Evolutionary conservation across 2,329 filamentous ascomycete genomes (phyloP).

Genomic region (Aspergillus clavatus): DNA sequence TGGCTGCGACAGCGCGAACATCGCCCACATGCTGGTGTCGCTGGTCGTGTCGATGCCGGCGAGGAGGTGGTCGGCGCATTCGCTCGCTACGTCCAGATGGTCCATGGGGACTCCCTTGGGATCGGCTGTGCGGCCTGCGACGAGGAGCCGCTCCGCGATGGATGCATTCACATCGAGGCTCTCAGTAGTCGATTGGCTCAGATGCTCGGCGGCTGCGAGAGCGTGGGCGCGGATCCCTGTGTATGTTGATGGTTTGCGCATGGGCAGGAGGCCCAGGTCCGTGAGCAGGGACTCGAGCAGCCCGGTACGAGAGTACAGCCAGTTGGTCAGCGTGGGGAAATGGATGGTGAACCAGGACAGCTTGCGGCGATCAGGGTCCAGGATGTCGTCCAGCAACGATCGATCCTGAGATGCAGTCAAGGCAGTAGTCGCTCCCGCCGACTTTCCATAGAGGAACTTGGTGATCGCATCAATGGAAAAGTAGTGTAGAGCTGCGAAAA

Average conservation of each 20-base stretch:
- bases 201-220: no score
- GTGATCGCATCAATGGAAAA: constrained; percentile 53
- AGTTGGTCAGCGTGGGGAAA: constrained; percentile 42
- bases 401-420: constrained; percentile 36
- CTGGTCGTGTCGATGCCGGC: constrained; percentile 53
- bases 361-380: constrained; percentile 43
- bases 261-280: constrained; percentile 42
- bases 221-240: constrained; percentile 47
- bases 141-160: no score
- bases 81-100: constrained; percentile 49
- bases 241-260: constrained; percentile 49
- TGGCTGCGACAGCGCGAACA: constrained; percentile 48
- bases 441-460: constrained; percentile 47
- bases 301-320: constrained; percentile 45
- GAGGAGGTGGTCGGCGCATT: constrained; percentile 51
- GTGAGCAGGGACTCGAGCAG: constrained; percentile 28
- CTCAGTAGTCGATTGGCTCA: no score
- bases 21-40: constrained; percentile 48
- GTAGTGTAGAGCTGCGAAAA: no score
- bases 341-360: constrained; percentile 50
- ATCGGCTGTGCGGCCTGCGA: no score
- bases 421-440: constrained; percentile 44
- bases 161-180: no score
- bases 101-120: no score
- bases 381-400: constrained; percentile 45